phyloP scores from a whole-genome alignment of 148 eudicot genomes.

The Rhododendron mucronatum region DNA sequence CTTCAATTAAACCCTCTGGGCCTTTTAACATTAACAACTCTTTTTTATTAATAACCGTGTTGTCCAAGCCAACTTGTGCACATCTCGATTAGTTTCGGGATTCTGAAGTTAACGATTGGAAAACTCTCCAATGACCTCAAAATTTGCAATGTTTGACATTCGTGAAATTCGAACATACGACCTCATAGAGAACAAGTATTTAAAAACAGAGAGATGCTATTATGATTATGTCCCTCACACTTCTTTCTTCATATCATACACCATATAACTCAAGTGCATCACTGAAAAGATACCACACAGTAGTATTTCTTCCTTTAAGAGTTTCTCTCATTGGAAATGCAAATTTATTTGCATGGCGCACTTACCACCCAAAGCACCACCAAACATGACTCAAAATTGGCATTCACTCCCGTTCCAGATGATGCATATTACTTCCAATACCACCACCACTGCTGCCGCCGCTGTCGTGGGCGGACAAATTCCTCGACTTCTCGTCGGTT shows the following conservation, averaged over 20 bases:
- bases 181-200: too few species aligned
- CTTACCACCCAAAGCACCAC: conserved; percentile 71
- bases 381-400: conserved; percentile 44
- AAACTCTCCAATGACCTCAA: too few species aligned
- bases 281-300: neutral
- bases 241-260: neutral
- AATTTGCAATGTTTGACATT: too few species aligned
- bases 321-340: neutral
- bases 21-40: neutral
- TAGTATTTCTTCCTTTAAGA: neutral
- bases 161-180: too few species aligned
- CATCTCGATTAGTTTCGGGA: too few species aligned
- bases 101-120: too few species aligned
- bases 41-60: too few species aligned
- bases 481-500: conserved; percentile 74
- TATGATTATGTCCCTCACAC: neutral
- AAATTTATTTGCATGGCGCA: conserved; percentile 50
- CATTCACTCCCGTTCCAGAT: conserved; percentile 57
- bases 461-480: conserved; percentile 80
- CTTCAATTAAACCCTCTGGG: too few species aligned
- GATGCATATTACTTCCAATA: conserved; percentile 28
- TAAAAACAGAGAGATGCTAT: neutral
- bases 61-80: too few species aligned
- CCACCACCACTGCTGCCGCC: neutral
- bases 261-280: neutral